Evolutionary conservation across 164 flowering plant genomes (phyloP), one percentile per base, ranked within the genome.

Genomic region (Macadamia tetraphylla): DNA sequence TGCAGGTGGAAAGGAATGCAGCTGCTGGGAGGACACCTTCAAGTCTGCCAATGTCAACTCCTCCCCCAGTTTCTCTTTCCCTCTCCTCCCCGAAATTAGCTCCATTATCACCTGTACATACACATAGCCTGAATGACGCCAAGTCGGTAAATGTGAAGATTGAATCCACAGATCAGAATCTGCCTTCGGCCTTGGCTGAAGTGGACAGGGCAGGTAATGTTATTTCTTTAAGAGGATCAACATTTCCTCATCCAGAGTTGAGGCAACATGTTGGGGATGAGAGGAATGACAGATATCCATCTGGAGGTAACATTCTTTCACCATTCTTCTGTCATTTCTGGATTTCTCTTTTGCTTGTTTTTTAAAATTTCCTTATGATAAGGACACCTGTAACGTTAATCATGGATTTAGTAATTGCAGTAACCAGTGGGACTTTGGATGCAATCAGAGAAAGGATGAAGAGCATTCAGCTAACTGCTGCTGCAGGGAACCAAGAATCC

Each of bases 391-490:
- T 64, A 62, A 72, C 49, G 31, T 3, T 43, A 29, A 7, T 58
- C 13, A 29, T 66, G 64, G 9, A 72, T 63, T 32, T 56, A 32
- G 55, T 13, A 40, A 30, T 55, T 82, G 82, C 86, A 87, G 94
- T 90, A 15, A 74, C 84, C 23, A 83, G 81, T 65, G 98, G 99
- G 68, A 85, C 97, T 17, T 62, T 95, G 70, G 98, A 95, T 77
- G 99, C 97, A 12, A 90, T 95, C 49, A 74, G 97, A 71, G 98
- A 95, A 68, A 86, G 99, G 66, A 95, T 95, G 99, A 95, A 85
- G 80, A 90, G 88, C 82, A 91, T 95, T 71, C 97, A 89, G 67
- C 75, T 88, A 68, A 90, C 97, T 11, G 85, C 95, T 23, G 84
- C 91, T 69, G 80, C 81, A 52, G 92, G 88, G 67, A 87, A 82